phyloP scores from a whole-genome alignment of 1,284 basidiomycete species.

The Puccinia horiana region DNA sequence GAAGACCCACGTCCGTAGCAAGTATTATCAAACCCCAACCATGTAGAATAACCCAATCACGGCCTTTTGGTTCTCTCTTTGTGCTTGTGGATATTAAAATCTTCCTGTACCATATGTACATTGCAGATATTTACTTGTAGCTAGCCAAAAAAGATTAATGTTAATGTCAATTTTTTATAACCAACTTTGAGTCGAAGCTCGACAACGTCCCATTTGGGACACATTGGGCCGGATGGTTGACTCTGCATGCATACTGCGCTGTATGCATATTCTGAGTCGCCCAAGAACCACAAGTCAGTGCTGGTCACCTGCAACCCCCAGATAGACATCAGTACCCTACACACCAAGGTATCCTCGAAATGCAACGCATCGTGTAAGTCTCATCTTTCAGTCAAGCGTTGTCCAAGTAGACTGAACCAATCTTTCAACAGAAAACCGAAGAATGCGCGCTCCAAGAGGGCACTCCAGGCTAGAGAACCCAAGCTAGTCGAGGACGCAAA shows the following conservation, averaged over 20 bases:
- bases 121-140: too few relatives aligned
- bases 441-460: slow-evolving; percentile 96
- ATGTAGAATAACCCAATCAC: background rate
- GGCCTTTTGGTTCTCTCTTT: background rate
- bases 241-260: background rate
- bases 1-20: too few relatives aligned
- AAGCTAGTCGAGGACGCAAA: slow-evolving; percentile 84
- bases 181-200: too few relatives aligned
- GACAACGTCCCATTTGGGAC: too few relatives aligned
- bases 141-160: too few relatives aligned
- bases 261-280: background rate
- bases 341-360: background rate
- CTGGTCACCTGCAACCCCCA: background rate
- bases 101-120: too few relatives aligned
- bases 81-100: background rate
- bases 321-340: background rate
- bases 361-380: slow-evolving; percentile 41
- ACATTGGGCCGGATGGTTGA: background rate
- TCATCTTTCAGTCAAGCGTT: background rate
- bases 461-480: slow-evolving; percentile 78
- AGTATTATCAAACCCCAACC: background rate
- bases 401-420: background rate
- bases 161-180: too few relatives aligned
- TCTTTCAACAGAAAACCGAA: slow-evolving; percentile 75
- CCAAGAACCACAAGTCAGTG: background rate